Evolutionary conservation across 1,284 basidiomycete genomes (phyloP), one percentile per base, ranked within the genome.

Genomic region (Entoloma clypeatum): DNA sequence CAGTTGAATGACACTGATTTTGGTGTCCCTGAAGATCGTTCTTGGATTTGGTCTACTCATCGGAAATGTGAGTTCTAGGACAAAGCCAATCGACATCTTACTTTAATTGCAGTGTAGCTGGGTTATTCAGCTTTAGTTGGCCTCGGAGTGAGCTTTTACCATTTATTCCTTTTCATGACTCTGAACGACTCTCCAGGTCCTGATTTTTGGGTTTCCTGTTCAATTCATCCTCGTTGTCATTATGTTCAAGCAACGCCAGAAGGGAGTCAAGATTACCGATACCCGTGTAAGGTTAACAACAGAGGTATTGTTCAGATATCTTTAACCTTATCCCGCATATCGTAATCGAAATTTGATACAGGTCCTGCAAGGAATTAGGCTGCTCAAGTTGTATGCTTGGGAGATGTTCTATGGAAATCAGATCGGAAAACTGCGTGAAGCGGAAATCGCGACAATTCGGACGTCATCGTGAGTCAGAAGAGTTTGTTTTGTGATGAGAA

Each of bases 201-300:
- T 85, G 16, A 35, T 82, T 5, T 49, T 81, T 9, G 72, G 74
- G 3, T 74, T 83, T 40, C 86, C 86, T 0, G 43, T 86, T 3
- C 83, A 88, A 62, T 60, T 72, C 10, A 48, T 78, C 27, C 72
- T 83, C 21, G 82, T 90, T 50, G 63, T 63, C 42, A 63, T 73
- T 29, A 79, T 92, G 72, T 80, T 88, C 54, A 58, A 46, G 3
- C 73, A 81, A 49, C 77, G 84, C 11, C 67, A 68, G 45, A 78
- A 79, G 50, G 83, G 81, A 21, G 80, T 88, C 48, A 68, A 75
- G 39, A 75, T 84, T 52, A 90, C 87, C 1, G 89, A 92, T 56
- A 71, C 74, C 40, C 72, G 86, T 9, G 75, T 82, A 5, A 66
- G 80, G n/a, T 65, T 85, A 19, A 75, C 75, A 0, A 78, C 72